Evolutionary conservation across 2,329 filamentous ascomycete species (phyloP), one percentile per base, ranked within the genome.

Genomic region (Microsporum audouinii): DNA sequence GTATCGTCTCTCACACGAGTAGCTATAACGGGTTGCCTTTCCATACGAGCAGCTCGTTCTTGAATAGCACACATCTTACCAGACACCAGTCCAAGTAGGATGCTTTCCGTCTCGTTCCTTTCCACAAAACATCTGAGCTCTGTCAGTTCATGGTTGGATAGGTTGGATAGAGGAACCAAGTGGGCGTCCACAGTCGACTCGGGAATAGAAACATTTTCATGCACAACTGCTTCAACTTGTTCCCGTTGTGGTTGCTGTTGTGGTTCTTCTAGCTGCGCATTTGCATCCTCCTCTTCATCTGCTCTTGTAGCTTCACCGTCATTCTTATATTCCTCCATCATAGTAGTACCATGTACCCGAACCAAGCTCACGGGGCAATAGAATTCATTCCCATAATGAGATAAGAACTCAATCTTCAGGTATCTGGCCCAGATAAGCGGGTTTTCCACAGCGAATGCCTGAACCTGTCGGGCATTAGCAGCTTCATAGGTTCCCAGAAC

Each of bases 371-470:
- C 78, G 0, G 94, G 94, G 69, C 94, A 99, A 72, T 96, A 99
- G 72, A 89, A 99, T 71, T 99, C 94, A 67, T 91, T 95, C 6
- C 94, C 94, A 72, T 92, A 99, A 71, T 99, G 92, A 3, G 85
- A 90, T 57, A 97, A 73, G 65, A 97, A 94, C 71, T 99, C 94
- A 62, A 99, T 85, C 29, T 90, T 85, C 47, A 99, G 75, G 74
- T 97, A 99, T 65, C 92, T 86, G 49, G 94, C 91, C 88, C 91
- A 99, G 56, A 97, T 97, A 64, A 94, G 84, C 0, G 94, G 91
- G 68, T 96, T 94, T 67, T 94, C 86, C n/a, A 99, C 82, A 12
- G 96, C 77, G 70, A 99, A 99, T 0, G 94, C 87, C 73, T 99
- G 94, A 38, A 99, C 89, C 66, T 96, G 91, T 59, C 94, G 85